Base-by-base conservation (phyloP, 2,329 filamentous ascomycete species). In the Aspergillus persii region DNA sequence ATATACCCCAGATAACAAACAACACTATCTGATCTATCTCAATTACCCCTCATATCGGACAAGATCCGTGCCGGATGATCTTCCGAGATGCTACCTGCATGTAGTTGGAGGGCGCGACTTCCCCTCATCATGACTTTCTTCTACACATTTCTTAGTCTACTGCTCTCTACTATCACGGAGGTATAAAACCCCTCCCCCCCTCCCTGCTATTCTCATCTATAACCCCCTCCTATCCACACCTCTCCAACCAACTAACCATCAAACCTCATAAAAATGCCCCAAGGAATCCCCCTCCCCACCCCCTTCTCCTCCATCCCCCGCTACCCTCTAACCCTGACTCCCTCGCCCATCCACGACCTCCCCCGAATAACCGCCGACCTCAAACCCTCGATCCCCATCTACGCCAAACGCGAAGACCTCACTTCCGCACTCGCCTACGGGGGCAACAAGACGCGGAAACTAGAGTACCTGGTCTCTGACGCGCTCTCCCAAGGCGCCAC, bases 361-460 rank as follows among this genome's bases (percentile, higher is more conserved):
- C 84, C 86, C 56, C 82, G 86, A 62, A 89, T 90, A 68, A 86
- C 85, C 33, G 72, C 80, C 55, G 84, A 84, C 27, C 81, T 90
- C 4, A 82, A 84, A 52, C 81, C 48, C 23, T 27, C 61, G 39
- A 59, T 52, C 58, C 81, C 81, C 23, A 82, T 91, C 63, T 91
- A 86, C 69, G 88, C 88, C 55, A 91, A 91, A 75, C 83, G 88
- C 53, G 88, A 91, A 64, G 89, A 91, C 75, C 85, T 86, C 69
- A 89, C 88, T 75, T 88, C 86, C 1, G 84, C 83, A 0, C 80
- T 89, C 18, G 87, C 87, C 3, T 89, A 82, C 67, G 87, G 87
- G 41, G 87, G 86, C 55, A 90, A 90, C 77, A 90, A 90, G 75
- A 85, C 83, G 31, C 81, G 87, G 59, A 90, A 90, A 73, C 80